Conservation (phyloP, 208 protist genomes). For the Acanthamoeba sp. region DNA sequence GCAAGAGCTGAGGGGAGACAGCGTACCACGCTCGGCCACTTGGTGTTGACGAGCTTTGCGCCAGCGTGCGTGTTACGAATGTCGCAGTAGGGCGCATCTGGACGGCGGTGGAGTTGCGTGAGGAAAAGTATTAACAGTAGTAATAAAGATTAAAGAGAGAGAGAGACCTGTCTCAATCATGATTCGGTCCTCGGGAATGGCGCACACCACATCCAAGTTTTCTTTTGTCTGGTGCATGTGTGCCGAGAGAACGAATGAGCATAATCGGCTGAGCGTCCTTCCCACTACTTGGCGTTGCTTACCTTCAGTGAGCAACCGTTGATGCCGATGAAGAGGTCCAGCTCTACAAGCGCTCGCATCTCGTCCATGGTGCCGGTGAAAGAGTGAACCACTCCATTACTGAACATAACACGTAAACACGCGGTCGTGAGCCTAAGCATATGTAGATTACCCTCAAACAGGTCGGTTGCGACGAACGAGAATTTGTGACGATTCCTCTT, state of each 20-base stretch:
- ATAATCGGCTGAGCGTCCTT: too few relatives aligned
- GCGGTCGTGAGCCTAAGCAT: too few relatives aligned
- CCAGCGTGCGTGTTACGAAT: constrained; percentile 94
- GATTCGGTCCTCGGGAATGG: constrained; percentile 92
- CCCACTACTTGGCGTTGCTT: neutral
- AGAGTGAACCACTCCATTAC: constrained; percentile 94
- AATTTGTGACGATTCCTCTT: constrained; percentile 70
- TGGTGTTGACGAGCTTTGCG: constrained; percentile 83
- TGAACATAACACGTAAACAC: constrained; percentile 38
- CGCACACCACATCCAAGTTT: constrained; percentile 91
- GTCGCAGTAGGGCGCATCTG: constrained; percentile 95
- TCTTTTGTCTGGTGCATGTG: constrained; percentile 94
- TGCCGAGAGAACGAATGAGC: too few relatives aligned
- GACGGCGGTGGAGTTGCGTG: neutral
- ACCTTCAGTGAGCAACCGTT: constrained; percentile 81
- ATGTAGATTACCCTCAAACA: too few relatives aligned
- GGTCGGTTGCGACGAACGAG: neutral
- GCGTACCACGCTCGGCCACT: constrained; percentile 71
- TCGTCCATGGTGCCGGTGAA: constrained; percentile 94
- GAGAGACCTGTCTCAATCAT: constrained; percentile 94
- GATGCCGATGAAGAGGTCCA: constrained; percentile 95
- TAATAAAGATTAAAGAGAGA: neutral
- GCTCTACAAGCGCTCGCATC: constrained; percentile 89
- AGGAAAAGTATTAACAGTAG: neutral
- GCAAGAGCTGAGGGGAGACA: neutral